These are phyloP conservation scores for Stagonosporopsis cucurbitacearum DNA, from an alignment of 2,329 filamentous ascomycete species.

Conservation along the genomic window DNA sequence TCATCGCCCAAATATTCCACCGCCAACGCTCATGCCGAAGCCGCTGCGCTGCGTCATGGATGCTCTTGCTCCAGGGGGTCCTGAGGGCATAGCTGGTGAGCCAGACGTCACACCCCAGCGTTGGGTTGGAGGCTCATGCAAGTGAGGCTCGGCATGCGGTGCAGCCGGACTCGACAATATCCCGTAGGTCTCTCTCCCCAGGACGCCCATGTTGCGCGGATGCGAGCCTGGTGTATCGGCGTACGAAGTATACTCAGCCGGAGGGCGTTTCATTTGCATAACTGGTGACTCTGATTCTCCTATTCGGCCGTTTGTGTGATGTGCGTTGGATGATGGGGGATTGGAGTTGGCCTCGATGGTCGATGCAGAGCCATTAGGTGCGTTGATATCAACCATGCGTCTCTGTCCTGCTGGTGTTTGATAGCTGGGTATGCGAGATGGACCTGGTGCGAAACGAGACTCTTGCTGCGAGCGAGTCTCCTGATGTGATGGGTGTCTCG, in stretches of 20 bases:
- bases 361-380: conserved; percentile 48
- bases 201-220: conserved; percentile 30
- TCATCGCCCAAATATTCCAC: conserved; percentile 43
- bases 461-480: conserved; percentile 46
- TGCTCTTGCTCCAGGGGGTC: conserved; percentile 31
- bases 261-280: conserved; percentile 47
- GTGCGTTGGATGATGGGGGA: conserved; percentile 44
- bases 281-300: conserved; percentile 48
- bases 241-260: conserved; percentile 35
- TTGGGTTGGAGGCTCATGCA: conserved; percentile 35
- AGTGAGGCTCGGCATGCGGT: conserved; percentile 28
- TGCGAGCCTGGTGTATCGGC: conserved; percentile 37
- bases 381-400: conserved; percentile 43
- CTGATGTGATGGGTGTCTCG: conserved; percentile 62
- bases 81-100: conserved; percentile 23
- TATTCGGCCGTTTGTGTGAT: conserved; percentile 34
- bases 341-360: conserved; percentile 50
- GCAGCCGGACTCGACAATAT: conserved; percentile 41
- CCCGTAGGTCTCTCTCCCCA: conserved; percentile 39
- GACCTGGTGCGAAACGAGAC: conserved; percentile 39
- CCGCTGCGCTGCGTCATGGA: conserved; percentile 40
- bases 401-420: conserved; percentile 48
- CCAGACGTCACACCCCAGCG: conserved; percentile 32
- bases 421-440: conserved; percentile 39
- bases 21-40: conserved; percentile 37